Evolutionary conservation across 2,329 filamentous ascomycete species (phyloP).

Genomic region (Sporothrix schenckii): DNA sequence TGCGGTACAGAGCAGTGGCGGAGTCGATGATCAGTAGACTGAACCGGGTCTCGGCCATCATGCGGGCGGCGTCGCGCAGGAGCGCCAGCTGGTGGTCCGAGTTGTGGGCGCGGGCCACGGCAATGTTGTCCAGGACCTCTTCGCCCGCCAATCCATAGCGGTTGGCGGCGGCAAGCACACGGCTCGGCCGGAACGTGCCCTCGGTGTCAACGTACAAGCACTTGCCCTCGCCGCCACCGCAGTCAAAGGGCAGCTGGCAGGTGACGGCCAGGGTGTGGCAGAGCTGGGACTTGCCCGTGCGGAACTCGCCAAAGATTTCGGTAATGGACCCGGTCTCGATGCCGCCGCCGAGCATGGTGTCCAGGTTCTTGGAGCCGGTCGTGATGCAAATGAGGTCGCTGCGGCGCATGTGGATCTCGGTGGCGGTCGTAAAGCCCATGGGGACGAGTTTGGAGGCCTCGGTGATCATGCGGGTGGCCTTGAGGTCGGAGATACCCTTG

Average conservation of each 20-base stretch:
- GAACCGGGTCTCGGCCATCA: slow-evolving; percentile 99
- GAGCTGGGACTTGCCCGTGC: slow-evolving; percentile 97
- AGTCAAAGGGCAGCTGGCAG: slow-evolving; percentile 96
- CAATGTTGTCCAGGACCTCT: slow-evolving; percentile 97
- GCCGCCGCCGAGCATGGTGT: slow-evolving; percentile 90
- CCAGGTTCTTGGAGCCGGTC: slow-evolving; percentile 95
- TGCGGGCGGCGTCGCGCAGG: slow-evolving; percentile 89
- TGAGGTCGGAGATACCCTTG: slow-evolving; percentile 97
- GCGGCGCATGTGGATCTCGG: slow-evolving; percentile 96
- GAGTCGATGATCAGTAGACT: slow-evolving; percentile 95
- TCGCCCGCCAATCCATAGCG: slow-evolving; percentile 93
- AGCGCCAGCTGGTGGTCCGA: slow-evolving; percentile 96
- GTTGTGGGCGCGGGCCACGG: slow-evolving; percentile 97
- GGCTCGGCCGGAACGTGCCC: slow-evolving; percentile 92
- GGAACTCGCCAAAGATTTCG: slow-evolving; percentile 96
- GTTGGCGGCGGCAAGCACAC: slow-evolving; percentile 87
- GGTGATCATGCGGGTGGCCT: slow-evolving; percentile 84
- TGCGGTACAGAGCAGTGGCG: slow-evolving; percentile 91
- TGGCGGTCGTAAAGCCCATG: slow-evolving; percentile 98
- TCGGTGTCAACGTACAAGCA: slow-evolving; percentile 99
- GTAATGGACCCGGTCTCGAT: slow-evolving; percentile 97
- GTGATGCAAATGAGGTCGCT: slow-evolving; percentile 98
- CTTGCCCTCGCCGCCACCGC: slow-evolving; percentile 98
- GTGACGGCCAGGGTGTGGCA: slow-evolving; percentile 98
- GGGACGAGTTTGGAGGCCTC: slow-evolving; percentile 96